A percentile compares a stretch with the other conserved stretches of the same genome.
Evolutionary conservation across 169 alveolate species (phyloP).

Genomic region (Plasmodium vivax): DNA sequence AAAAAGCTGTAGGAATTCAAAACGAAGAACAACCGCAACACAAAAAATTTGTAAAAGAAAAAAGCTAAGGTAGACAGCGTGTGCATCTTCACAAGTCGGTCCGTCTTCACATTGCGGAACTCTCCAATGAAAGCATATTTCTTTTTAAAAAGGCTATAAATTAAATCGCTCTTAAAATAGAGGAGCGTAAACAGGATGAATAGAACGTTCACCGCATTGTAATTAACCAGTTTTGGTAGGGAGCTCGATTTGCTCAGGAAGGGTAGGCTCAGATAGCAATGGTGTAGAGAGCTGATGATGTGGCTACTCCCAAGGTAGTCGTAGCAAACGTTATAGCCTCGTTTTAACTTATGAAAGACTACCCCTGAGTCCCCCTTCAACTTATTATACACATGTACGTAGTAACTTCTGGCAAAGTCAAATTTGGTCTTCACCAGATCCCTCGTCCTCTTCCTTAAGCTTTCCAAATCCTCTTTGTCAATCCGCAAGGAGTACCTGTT

Average conservation of each 20-base stretch:
- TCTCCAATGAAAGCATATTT: slow-evolving; percentile 75
- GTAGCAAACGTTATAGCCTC: neutral
- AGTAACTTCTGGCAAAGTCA: slow-evolving; percentile 29
- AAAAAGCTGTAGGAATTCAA: slow-evolving; percentile 54
- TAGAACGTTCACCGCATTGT: slow-evolving; percentile 61
- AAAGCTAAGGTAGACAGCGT: slow-evolving; percentile 56
- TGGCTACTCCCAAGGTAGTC: neutral
- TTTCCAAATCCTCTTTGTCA: neutral
- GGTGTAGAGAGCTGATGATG: neutral
- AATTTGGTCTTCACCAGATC: slow-evolving; percentile 5
- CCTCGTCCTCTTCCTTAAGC: neutral
- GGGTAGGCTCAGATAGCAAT: neutral
- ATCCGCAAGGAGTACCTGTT: slow-evolving; percentile 16
- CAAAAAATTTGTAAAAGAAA: slow-evolving; percentile 60
- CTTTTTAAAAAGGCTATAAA: slow-evolving; percentile 63
- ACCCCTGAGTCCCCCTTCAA: slow-evolving; percentile 8
- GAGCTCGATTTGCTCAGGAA: slow-evolving; percentile 27
- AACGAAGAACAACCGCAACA: slow-evolving; percentile 60
- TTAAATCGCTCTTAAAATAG: slow-evolving; percentile 45
- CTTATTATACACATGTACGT: neutral
- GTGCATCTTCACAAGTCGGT: slow-evolving; percentile 58
- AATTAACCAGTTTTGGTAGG: slow-evolving; percentile 33
- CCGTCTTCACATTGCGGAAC: slow-evolving; percentile 58
- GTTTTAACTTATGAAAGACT: neutral
- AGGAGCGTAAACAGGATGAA: slow-evolving; percentile 52